phyloP scores from a whole-genome alignment of 2,329 filamentous ascomycete genomes.

The Tolypocladium sp. region DNA sequence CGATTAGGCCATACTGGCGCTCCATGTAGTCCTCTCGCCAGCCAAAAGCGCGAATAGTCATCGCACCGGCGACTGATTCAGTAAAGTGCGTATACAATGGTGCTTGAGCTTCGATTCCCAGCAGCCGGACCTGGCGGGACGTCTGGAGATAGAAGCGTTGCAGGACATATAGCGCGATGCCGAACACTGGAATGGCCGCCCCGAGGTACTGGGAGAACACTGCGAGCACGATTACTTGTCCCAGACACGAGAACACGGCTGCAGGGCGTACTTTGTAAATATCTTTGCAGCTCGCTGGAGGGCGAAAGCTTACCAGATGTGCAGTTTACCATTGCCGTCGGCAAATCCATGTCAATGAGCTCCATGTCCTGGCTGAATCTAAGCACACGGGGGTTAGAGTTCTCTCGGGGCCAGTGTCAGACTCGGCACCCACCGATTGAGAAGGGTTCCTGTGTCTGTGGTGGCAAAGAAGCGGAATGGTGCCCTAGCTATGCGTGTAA shows the following conservation, averaged over 20 bases:
- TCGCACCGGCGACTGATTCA: neutral
- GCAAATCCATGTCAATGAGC: neutral
- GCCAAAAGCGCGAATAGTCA: neutral
- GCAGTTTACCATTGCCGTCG: neutral
- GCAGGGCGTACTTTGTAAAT: neutral
- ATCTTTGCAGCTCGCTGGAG: neutral
- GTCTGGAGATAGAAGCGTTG: neutral
- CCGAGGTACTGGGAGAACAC: neutral
- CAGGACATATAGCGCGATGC: neutral
- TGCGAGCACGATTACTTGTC: neutral
- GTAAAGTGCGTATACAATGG: neutral
- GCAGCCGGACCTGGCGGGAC: neutral
- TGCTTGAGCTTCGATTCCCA: neutral
- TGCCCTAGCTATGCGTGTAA: neutral
- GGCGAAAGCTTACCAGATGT: neutral
- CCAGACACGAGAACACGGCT: neutral
- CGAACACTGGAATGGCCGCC: neutral
- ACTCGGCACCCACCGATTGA: neutral
- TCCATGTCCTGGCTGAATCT: neutral
- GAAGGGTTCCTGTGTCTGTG: neutral
- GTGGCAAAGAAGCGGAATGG: neutral
- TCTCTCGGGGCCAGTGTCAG: neutral
- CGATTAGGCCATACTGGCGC: neutral
- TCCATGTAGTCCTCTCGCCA: neutral
- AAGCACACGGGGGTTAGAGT: neutral